Conservation (phyloP, 768 basidiomycete genomes). For the Candolleomyces efflorescens region DNA sequence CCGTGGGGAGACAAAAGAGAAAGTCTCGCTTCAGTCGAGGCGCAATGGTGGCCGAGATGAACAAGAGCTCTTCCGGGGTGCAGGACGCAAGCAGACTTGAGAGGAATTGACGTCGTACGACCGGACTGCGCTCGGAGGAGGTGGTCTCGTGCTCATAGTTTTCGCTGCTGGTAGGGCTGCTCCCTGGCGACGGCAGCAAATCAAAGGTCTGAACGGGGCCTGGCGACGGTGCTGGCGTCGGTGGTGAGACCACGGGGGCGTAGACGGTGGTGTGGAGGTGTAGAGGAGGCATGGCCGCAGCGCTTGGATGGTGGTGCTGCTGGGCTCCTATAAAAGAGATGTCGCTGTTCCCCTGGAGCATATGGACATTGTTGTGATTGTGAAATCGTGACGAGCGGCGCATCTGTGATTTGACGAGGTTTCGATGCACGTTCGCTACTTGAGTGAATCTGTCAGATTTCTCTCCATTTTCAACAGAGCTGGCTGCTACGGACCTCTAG, state of each 20-base stretch:
- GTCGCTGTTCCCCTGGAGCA: no score
- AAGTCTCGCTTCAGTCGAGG: constrained; percentile 65
- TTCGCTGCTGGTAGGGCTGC: neutral
- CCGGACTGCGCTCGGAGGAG: constrained; percentile 21
- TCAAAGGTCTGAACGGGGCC: constrained; percentile 22
- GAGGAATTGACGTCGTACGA: constrained; percentile 48
- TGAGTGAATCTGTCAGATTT: no score
- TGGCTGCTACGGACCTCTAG: no score
- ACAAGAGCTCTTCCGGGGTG: constrained; percentile 58
- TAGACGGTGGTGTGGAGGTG: constrained; percentile 26
- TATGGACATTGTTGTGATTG: no score
- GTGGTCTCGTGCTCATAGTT: neutral
- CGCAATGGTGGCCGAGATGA: constrained; percentile 59
- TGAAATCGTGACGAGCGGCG: no score
- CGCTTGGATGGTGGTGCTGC: neutral
- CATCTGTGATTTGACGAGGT: no score
- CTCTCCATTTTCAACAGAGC: no score
- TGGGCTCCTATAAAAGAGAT: neutral
- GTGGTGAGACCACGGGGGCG: constrained; percentile 53
- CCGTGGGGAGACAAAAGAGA: constrained; percentile 36
- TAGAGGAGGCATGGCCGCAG: neutral
- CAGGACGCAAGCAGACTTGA: constrained; percentile 47
- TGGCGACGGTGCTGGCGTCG: constrained; percentile 62
- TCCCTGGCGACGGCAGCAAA: constrained; percentile 10
- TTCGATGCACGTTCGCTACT: no score